phyloP scores from a whole-genome alignment of 2,329 filamentous ascomycete genomes.

The Apiospora koreana region DNA sequence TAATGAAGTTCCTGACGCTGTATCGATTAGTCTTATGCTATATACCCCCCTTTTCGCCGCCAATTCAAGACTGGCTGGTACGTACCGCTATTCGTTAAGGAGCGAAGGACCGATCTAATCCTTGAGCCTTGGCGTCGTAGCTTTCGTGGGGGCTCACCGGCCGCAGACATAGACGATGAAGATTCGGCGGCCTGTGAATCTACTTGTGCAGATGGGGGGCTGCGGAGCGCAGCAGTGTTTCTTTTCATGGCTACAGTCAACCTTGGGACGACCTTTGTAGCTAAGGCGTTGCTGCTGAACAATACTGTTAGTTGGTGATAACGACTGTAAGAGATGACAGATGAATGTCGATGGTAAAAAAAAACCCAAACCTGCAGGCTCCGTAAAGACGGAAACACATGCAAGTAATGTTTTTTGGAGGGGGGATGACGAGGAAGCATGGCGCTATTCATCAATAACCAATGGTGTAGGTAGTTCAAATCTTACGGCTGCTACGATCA shows the following conservation, averaged over 20 bases:
- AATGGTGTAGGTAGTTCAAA: background rate
- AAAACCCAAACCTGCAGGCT: background rate
- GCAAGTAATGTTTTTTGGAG: too few species aligned
- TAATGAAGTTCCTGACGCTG: conserved; percentile 27
- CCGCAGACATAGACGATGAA: conserved; percentile 15
- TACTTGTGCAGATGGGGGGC: background rate
- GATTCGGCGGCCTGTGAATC: background rate
- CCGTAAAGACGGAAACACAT: background rate
- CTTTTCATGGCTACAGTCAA: background rate
- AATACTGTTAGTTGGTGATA: background rate
- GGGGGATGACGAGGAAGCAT: too few species aligned
- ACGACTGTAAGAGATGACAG: background rate
- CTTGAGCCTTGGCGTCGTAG: conserved; percentile 41
- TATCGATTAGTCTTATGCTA: background rate
- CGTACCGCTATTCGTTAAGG: conserved; percentile 41
- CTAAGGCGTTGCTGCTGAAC: background rate
- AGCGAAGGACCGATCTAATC: conserved; percentile 43
- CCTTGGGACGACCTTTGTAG: background rate
- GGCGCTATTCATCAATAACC: too few species aligned
- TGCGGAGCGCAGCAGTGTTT: background rate
- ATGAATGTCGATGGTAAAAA: background rate
- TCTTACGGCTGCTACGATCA: background rate
- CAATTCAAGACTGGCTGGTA: background rate
- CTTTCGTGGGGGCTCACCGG: conserved; percentile 35
- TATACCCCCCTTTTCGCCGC: background rate